Conservation (phyloP, 371 early-diverging fungal species). For the Apophysomyces sp. region DNA sequence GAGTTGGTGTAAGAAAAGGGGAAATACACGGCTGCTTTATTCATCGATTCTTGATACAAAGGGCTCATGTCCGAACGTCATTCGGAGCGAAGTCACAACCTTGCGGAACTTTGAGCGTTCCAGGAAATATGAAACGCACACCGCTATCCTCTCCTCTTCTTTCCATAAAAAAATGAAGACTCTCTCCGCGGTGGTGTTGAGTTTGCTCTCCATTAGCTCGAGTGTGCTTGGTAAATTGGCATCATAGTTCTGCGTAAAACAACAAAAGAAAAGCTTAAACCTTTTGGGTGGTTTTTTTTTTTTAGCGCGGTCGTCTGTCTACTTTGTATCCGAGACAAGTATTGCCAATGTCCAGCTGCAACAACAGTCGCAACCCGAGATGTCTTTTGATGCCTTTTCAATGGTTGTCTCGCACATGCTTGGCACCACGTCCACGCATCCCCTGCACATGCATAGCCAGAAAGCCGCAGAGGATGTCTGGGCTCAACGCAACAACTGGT, state of each 20-base stretch:
- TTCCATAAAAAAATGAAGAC: neutral
- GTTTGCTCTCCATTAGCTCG: conserved; percentile 1
- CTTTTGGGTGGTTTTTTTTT: neutral
- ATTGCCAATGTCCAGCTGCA: neutral
- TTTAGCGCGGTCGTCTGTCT: conserved; percentile 24
- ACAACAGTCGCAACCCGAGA: conserved; percentile 3
- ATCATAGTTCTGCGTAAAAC: too few relatives aligned
- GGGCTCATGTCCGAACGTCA: neutral
- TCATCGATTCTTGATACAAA: neutral
- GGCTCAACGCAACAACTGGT: conserved; percentile 3
- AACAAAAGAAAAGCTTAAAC: neutral
- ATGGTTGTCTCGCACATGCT: conserved; percentile 19
- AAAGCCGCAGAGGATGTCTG: conserved; percentile 11
- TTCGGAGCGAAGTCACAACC: neutral
- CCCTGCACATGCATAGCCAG: conserved; percentile 15
- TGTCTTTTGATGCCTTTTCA: conserved; percentile 23
- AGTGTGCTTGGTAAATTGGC: neutral
- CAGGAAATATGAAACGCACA: neutral
- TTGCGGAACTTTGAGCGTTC: neutral
- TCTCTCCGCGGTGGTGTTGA: conserved; percentile 1
- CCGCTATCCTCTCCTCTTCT: neutral
- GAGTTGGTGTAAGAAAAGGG: too few relatives aligned
- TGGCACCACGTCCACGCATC: conserved; percentile 13
- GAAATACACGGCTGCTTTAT: too few relatives aligned
- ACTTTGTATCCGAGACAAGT: conserved; percentile 8